Conservation (phyloP, 108 stramenopile species). For the Nannochloropsis salina region DNA sequence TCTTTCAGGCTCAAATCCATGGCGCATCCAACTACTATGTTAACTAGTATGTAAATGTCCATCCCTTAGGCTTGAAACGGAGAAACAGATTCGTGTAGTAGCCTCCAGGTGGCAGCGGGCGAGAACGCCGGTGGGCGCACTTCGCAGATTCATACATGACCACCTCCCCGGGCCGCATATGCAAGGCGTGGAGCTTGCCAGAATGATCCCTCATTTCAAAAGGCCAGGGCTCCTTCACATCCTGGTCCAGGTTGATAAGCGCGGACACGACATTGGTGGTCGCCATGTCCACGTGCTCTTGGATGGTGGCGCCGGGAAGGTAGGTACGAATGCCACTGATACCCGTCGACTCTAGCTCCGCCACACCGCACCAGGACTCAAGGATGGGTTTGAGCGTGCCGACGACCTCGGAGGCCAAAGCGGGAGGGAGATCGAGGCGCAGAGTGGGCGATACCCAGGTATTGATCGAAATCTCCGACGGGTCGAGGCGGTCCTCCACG, state of each 20-base stretch:
- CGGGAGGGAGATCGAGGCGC: conserved; percentile 12
- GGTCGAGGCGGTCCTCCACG: conserved; percentile 8
- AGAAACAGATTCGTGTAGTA: conserved; percentile 2
- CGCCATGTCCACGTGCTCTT: background rate
- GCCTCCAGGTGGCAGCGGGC: background rate
- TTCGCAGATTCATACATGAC: background rate
- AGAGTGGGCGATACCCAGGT: background rate
- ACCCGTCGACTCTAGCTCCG: background rate
- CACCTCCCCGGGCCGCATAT: background rate
- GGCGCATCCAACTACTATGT: too few relatives aligned
- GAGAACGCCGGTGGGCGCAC: conserved; percentile 1
- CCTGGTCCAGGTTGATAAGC: conserved; percentile 1
- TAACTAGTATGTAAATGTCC: background rate
- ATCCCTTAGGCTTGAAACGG: background rate
- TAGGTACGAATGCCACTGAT: conserved; percentile 13
- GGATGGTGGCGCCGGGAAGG: background rate
- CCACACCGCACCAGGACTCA: background rate
- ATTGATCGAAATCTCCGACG: background rate
- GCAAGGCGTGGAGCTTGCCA: background rate
- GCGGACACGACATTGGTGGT: background rate
- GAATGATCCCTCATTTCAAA: conserved; percentile 17
- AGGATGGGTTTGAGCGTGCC: background rate
- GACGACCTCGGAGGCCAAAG: background rate
- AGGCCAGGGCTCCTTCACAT: background rate
- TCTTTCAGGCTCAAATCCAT: too few relatives aligned